These are phyloP conservation scores for Magnaporthales sp. DNA, from an alignment of 2,329 filamentous ascomycete species.

Conservation along the genomic window DNA sequence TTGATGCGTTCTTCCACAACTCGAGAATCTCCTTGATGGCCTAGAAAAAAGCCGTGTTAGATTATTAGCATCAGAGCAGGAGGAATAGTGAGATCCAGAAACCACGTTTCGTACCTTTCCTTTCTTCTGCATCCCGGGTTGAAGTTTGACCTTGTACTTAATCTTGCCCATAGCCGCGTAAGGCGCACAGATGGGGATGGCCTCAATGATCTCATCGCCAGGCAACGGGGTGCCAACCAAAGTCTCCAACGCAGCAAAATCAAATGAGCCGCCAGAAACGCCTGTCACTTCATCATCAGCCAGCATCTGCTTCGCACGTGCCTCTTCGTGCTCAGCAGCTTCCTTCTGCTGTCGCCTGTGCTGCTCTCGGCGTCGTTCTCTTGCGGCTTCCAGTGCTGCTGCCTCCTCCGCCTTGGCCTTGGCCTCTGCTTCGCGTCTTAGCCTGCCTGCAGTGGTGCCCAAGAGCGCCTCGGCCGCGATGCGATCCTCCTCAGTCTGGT, in stretches of 20 bases:
- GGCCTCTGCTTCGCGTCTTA: constrained; percentile 60
- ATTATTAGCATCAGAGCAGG: not conserved
- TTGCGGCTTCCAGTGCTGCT: constrained; percentile 61
- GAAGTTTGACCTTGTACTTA: constrained; percentile 93
- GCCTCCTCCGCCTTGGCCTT: constrained; percentile 60
- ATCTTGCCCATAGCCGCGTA: constrained; percentile 57
- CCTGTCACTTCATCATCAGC: constrained; percentile 45
- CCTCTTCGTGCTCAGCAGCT: constrained; percentile 68
- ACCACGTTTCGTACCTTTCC: constrained; percentile 52
- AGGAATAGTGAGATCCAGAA: not conserved
- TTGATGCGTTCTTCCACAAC: constrained; percentile 62
- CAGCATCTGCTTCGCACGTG: constrained; percentile 50
- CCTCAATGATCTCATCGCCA: constrained; percentile 74
- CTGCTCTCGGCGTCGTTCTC: constrained; percentile 69
- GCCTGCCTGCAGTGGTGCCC: constrained; percentile 61
- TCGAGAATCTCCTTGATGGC: constrained; percentile 80
- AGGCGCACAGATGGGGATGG: constrained; percentile 55
- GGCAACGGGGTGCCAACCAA: constrained; percentile 70
- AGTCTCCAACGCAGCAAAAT: constrained; percentile 43
- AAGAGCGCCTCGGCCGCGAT: constrained; percentile 75
- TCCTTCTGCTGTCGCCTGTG: constrained; percentile 69
- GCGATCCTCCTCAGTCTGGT: constrained; percentile 93
- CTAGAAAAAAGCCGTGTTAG: not conserved
- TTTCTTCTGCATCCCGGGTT: constrained; percentile 84
- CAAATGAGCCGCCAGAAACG: constrained; percentile 32